phyloP scores from a whole-genome alignment of 805 yeast genomes.

The Saturnispora mendoncae region DNA sequence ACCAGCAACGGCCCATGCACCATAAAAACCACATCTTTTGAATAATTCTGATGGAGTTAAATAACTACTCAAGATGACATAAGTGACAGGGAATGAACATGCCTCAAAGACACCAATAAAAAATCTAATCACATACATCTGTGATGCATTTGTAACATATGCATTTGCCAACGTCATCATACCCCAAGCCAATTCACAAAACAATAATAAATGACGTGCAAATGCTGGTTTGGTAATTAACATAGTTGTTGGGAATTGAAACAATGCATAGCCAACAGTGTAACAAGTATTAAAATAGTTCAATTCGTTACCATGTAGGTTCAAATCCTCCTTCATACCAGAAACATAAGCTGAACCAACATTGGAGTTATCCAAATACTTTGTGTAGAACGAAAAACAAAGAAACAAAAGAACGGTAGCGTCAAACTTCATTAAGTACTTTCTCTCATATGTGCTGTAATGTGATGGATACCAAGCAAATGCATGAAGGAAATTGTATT shows the following conservation, averaged over 20 bases:
- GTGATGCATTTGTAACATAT: conserved; percentile 33
- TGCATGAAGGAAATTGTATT: conserved; percentile 11
- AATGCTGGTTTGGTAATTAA: conserved; percentile 38
- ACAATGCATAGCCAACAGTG: conserved; percentile 45
- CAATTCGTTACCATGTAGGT: conserved; percentile 18
- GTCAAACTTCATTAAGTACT: conserved; percentile 15
- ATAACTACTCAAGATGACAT: conserved; percentile 29
- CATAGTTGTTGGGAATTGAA: conserved; percentile 54
- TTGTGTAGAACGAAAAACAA: conserved; percentile 38
- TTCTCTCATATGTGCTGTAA: conserved; percentile 15
- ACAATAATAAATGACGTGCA: conserved; percentile 40
- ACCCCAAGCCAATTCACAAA: conserved; percentile 42
- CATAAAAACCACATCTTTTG: conserved; percentile 17
- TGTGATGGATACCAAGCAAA: conserved; percentile 16
- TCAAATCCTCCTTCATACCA: conserved; percentile 49
- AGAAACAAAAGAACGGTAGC: conserved; percentile 13
- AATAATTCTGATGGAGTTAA: conserved; percentile 15
- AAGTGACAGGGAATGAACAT: conserved; percentile 54
- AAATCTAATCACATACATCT: conserved; percentile 49
- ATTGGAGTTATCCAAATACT: conserved; percentile 51
- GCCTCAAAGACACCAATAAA: conserved; percentile 56
- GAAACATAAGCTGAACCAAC: conserved; percentile 54
- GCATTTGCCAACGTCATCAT: conserved; percentile 32
- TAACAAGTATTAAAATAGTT: conserved; percentile 22
- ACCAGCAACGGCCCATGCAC: conserved; percentile 30